Conservation (phyloP, 2,329 filamentous ascomycete species). For the Rhinocladiella similis region DNA sequence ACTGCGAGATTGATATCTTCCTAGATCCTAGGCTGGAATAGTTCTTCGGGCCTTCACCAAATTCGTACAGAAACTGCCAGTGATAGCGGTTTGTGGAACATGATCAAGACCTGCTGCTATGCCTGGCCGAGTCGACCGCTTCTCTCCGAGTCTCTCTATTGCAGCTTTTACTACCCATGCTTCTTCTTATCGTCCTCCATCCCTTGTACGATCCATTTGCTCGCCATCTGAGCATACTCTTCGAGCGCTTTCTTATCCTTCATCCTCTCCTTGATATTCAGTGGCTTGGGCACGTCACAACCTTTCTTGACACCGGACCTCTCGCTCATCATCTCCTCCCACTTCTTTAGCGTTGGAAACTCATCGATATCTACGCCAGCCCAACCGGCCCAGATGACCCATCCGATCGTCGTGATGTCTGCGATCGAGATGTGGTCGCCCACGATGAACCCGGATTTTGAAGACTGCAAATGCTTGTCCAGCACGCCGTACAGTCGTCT, state of each 20-base stretch:
- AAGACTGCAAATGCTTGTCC: conserved; percentile 64
- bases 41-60: too few relatives aligned
- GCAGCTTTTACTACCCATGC: not conserved
- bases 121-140: not conserved
- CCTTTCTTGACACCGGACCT: conserved; percentile 75
- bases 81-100: too few relatives aligned
- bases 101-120: too few relatives aligned
- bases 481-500: conserved; percentile 78
- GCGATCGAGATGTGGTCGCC: conserved; percentile 55
- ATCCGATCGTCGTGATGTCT: conserved; percentile 79
- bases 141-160: not conserved
- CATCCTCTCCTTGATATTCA: conserved; percentile 59
- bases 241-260: conserved; percentile 56
- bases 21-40: too few relatives aligned
- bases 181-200: conserved; percentile 29
- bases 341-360: conserved; percentile 74
- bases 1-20: too few relatives aligned
- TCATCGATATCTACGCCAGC: conserved; percentile 68
- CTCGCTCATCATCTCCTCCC: conserved; percentile 70
- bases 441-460: conserved; percentile 53
- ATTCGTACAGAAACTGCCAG: too few relatives aligned
- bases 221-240: conserved; percentile 35
- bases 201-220: conserved; percentile 25
- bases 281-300: conserved; percentile 66
- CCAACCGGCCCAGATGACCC: conserved; percentile 64